Conservation (phyloP, 1,284 basidiomycete genomes). For the Ceraceosorus bombacis region DNA sequence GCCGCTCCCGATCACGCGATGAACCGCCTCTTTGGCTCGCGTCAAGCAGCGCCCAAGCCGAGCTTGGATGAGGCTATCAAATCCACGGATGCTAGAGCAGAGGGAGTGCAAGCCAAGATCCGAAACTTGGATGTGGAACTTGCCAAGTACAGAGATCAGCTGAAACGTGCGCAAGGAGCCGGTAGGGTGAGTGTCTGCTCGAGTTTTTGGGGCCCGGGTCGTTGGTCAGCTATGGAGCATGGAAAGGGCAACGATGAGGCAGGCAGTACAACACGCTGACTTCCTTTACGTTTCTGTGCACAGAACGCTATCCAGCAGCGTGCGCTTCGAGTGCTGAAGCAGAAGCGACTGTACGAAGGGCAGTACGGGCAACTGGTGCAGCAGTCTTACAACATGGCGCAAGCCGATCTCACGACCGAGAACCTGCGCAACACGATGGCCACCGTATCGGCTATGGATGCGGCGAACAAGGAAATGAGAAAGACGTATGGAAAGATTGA, state of each 20-base stretch:
- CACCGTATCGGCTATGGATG: conserved; percentile 95
- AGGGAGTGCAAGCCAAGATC: conserved; percentile 90
- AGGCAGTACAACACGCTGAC: too few relatives aligned
- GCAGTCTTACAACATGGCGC: conserved; percentile 99
- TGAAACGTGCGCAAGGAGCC: conserved; percentile 84
- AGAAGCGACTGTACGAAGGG: conserved; percentile 90
- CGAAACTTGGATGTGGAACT: conserved; percentile 94
- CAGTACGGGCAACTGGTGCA: conserved; percentile 86
- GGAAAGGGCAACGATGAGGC: too few relatives aligned
- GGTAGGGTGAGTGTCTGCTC: conserved; percentile 65
- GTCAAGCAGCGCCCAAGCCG: conserved; percentile 59
- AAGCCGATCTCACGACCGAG: conserved; percentile 87
- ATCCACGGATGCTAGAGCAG: conserved; percentile 82
- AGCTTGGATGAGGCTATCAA: conserved; percentile 81
- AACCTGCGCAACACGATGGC: conserved; percentile 99
- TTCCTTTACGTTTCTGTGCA: too few relatives aligned
- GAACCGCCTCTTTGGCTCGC: conserved; percentile 51
- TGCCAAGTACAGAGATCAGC: conserved; percentile 85
- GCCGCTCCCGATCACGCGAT: conserved; percentile 20
- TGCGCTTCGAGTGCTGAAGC: conserved; percentile 86
- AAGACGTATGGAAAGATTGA: conserved; percentile 97
- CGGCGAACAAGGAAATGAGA: conserved; percentile 94
- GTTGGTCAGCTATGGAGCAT: too few relatives aligned
- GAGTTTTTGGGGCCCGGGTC: too few relatives aligned
- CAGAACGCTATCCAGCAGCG: conserved; percentile 87